Percentiles rank a stretch among this genome's conserved stretches.
Evolutionary conservation across 805 yeast genomes (phyloP).

Genomic region (Wickerhamiella hasegawae): DNA sequence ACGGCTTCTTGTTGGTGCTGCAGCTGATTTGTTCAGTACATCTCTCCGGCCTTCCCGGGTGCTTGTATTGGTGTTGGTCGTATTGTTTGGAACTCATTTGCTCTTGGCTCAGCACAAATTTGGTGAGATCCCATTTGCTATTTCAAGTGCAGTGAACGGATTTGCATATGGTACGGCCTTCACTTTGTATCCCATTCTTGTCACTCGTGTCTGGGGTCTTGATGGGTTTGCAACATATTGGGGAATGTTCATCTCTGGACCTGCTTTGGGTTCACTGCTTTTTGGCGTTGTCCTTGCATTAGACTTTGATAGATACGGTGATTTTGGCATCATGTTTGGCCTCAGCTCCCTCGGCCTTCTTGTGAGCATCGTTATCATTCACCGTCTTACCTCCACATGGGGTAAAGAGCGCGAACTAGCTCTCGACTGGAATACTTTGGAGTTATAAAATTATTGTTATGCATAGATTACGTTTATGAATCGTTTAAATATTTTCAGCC

Average conservation of each 20-base stretch:
- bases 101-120: conserved; percentile 12
- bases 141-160: conserved; percentile 41
- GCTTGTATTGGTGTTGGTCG: conserved; percentile 18
- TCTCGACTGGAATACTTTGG: neutral
- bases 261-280: conserved; percentile 62
- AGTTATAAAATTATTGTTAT: too few relatives aligned
- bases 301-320: conserved; percentile 30
- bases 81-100: conserved; percentile 26
- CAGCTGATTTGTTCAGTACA: conserved; percentile 42
- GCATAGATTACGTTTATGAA: too few relatives aligned
- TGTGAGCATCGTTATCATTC: conserved; percentile 4
- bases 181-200: conserved; percentile 72
- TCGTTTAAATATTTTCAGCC: too few relatives aligned
- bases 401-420: neutral
- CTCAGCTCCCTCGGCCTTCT: conserved; percentile 8
- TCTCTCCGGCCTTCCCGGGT: conserved; percentile 17
- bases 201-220: conserved; percentile 75
- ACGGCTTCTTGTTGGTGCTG: conserved; percentile 49
- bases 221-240: conserved; percentile 83
- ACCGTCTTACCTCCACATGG: conserved; percentile 3
- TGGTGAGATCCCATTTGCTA: conserved; percentile 15
- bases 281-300: conserved; percentile 59
- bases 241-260: conserved; percentile 80
- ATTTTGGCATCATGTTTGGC: conserved; percentile 6
- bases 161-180: conserved; percentile 67